Conservation (phyloP, 306 rosid genomes). For the Lithocarpus polystachyus region DNA sequence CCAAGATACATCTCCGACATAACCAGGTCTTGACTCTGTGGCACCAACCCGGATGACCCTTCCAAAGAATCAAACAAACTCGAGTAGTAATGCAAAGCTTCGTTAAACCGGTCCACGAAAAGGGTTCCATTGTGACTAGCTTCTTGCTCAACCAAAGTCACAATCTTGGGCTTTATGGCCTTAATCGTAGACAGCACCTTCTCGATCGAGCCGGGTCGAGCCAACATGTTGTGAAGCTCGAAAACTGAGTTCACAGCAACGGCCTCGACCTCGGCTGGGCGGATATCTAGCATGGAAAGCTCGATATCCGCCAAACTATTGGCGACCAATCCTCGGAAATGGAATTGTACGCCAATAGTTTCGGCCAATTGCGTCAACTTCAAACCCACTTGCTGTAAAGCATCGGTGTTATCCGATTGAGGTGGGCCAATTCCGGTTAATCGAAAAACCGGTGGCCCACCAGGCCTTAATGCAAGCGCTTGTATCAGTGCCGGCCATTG, state of each 20-base stretch:
- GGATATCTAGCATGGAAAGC: constrained; percentile 56
- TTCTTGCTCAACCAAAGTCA: constrained; percentile 73
- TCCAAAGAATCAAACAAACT: constrained; percentile 77
- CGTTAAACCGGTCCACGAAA: constrained; percentile 78
- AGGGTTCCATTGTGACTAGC: constrained; percentile 69
- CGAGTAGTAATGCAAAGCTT: constrained; percentile 73
- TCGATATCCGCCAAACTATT: constrained; percentile 69
- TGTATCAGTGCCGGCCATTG: constrained; percentile 95
- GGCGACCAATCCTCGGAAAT: constrained; percentile 65
- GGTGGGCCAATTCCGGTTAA: constrained; percentile 84
- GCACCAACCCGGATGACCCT: constrained; percentile 42
- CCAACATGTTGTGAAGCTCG: constrained; percentile 65
- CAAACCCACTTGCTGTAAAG: constrained; percentile 69
- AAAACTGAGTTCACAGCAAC: constrained; percentile 75
- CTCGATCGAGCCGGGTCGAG: constrained; percentile 56
- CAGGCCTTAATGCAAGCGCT: constrained; percentile 70
- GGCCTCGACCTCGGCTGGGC: constrained; percentile 45
- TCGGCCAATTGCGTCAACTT: constrained; percentile 70
- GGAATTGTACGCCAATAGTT: constrained; percentile 57
- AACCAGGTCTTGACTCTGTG: constrained; percentile 47
- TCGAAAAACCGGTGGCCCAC: constrained; percentile 75
- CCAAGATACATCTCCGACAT: constrained; percentile 77
- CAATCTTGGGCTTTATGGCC: constrained; percentile 56
- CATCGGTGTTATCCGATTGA: constrained; percentile 55
- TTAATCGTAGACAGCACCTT: constrained; percentile 49